These are phyloP conservation scores for Solanum habrochaites DNA, from an alignment of 257 asterid genomes.

Conservation along the genomic window DNA sequence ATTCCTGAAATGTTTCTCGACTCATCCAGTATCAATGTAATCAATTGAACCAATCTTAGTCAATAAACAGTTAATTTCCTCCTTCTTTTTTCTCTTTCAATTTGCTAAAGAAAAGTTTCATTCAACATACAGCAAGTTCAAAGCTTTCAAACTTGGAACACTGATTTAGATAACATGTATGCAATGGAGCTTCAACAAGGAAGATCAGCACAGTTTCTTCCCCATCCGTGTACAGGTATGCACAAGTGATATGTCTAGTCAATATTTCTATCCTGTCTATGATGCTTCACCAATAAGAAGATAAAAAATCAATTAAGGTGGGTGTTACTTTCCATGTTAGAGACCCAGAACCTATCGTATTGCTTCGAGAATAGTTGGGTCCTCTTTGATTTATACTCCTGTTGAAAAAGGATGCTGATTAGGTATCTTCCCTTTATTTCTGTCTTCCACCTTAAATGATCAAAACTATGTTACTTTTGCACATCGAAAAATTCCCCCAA, in stretches of 20 bases:
- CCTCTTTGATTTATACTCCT: constrained; percentile 6
- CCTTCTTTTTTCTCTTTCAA: neutral
- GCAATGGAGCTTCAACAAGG: constrained; percentile 56
- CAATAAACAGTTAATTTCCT: neutral
- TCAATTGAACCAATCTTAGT: neutral
- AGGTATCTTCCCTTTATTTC: constrained; percentile 19
- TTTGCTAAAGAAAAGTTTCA: neutral
- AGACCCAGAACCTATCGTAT: constrained; percentile 14
- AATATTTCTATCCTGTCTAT: neutral
- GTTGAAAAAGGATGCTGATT: constrained; percentile 8
- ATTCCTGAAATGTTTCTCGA: constrained; percentile 37
- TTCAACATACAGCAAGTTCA: constrained; percentile 42
- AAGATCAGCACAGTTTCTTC: constrained; percentile 35
- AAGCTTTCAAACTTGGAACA: constrained; percentile 45
- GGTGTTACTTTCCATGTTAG: neutral
- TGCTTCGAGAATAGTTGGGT: constrained; percentile 16
- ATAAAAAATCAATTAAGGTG: neutral
- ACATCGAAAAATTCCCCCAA: constrained; percentile 2
- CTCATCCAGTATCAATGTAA: constrained; percentile 42
- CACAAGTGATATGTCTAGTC: constrained; percentile 5
- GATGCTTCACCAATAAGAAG: neutral
- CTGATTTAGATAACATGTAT: constrained; percentile 49
- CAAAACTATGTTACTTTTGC: neutral
- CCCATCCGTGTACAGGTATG: constrained; percentile 60
- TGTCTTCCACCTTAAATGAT: constrained; percentile 24